phyloP scores from a whole-genome alignment of 805 yeast genomes.

The Isabelozyma rhagii region DNA sequence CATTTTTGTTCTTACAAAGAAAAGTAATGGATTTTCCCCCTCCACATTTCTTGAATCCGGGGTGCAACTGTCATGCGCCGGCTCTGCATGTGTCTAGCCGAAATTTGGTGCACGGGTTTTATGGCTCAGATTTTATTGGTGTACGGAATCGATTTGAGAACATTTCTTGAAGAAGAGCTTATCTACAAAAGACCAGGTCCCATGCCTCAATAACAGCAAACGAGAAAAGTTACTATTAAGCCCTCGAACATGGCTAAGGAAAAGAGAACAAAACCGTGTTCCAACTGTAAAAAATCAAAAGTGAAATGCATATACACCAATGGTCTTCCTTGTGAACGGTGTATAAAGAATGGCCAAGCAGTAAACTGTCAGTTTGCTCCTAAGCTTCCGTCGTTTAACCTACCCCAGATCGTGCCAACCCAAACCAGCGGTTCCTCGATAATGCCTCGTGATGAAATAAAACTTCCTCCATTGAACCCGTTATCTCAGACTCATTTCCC shows the following conservation, averaged over 20 bases:
- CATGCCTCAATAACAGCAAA: no score
- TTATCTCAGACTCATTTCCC: constrained; percentile 1
- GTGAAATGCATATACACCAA: constrained; percentile 55
- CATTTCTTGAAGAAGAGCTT: no score
- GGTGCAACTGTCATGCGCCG: not conserved
- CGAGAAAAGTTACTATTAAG: not conserved
- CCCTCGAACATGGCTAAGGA: constrained; percentile 27
- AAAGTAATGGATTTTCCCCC: not conserved
- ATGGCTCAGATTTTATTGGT: not conserved
- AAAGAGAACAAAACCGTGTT: constrained; percentile 57
- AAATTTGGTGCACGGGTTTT: not conserved
- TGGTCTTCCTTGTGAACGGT: constrained; percentile 54
- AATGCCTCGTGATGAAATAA: constrained; percentile 3
- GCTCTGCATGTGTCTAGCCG: not conserved
- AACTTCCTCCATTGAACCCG: constrained; percentile 13
- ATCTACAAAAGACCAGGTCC: no score
- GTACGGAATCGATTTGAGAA: no score
- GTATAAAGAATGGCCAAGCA: constrained; percentile 47
- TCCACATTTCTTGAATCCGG: not conserved
- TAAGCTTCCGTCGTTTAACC: constrained; percentile 43
- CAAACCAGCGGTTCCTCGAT: not conserved
- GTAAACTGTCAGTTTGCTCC: constrained; percentile 52
- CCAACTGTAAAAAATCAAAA: constrained; percentile 58
- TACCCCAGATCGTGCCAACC: constrained; percentile 16
- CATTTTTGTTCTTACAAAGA: constrained; percentile 16